Percentiles rank a stretch among this genome's conserved stretches.
phyloP scores from a whole-genome alignment of 1,139 yeast species.

The Zhuliangozyma parablackwelliae region DNA sequence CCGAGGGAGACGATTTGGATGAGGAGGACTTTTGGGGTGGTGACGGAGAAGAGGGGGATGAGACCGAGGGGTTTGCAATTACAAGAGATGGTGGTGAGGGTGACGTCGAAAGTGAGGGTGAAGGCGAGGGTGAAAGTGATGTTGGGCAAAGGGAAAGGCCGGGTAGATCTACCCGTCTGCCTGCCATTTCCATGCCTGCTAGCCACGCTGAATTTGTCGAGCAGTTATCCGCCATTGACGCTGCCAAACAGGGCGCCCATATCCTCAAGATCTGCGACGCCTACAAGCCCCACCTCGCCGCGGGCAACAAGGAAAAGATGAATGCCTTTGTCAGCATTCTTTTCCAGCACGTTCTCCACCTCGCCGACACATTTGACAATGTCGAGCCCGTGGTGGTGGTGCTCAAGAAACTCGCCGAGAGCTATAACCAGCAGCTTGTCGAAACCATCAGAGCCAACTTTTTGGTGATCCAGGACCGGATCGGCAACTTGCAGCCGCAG shows the following conservation, averaged over 20 bases:
- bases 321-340: slow-evolving; percentile 62
- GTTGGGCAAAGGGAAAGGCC: slow-evolving; percentile 9
- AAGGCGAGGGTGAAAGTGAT: slow-evolving; percentile 11
- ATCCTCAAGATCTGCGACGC: slow-evolving; percentile 54
- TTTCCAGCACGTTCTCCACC: slow-evolving; percentile 55
- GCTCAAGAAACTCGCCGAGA: slow-evolving; percentile 59
- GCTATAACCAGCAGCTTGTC: slow-evolving; percentile 62
- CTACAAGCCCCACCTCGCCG: slow-evolving; percentile 73
- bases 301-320: slow-evolving; percentile 76
- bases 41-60: slow-evolving; percentile 42
- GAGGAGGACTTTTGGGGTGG: slow-evolving; percentile 52
- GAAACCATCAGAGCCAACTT: slow-evolving; percentile 33
- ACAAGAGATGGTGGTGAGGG: slow-evolving; percentile 26
- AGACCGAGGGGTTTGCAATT: not conserved
- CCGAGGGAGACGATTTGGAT: slow-evolving; percentile 68
- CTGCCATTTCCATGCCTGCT: slow-evolving; percentile 50
- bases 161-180: slow-evolving; percentile 7
- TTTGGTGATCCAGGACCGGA: slow-evolving; percentile 45
- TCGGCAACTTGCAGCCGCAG: slow-evolving; percentile 33
- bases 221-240: slow-evolving; percentile 21
- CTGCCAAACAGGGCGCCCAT: slow-evolving; percentile 42
- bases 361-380: slow-evolving; percentile 22
- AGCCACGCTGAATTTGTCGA: slow-evolving; percentile 48
- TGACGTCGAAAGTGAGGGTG: slow-evolving; percentile 18
- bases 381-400: slow-evolving; percentile 45